Evolutionary conservation across 2,329 filamentous ascomycete species (phyloP).

Genomic region (Rutstroemia sp.): DNA sequence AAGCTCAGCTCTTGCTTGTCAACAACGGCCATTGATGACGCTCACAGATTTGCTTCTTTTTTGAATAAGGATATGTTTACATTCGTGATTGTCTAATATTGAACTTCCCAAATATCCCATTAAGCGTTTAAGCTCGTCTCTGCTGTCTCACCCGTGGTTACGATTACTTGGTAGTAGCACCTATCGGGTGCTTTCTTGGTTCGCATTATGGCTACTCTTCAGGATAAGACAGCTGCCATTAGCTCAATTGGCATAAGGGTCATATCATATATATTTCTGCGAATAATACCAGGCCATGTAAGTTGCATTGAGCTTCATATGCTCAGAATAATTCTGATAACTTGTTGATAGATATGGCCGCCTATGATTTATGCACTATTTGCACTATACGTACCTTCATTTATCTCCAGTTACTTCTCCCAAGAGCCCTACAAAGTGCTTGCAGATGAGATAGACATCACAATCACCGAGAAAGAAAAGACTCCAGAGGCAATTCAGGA

Average conservation of each 20-base stretch:
- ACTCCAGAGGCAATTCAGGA: no score
- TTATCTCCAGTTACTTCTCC: constrained; percentile 49
- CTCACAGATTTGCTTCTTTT: no score
- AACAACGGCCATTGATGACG: no score
- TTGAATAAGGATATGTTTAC: no score
- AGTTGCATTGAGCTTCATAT: constrained; percentile 11
- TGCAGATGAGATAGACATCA: constrained; percentile 50
- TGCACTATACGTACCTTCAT: constrained; percentile 58
- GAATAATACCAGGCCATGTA: constrained; percentile 41
- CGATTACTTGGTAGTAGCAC: not conserved
- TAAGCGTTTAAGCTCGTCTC: not conserved
- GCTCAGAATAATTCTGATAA: not conserved
- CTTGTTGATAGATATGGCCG: constrained; percentile 29
- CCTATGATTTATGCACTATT: constrained; percentile 51
- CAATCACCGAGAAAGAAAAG: constrained; percentile 40
- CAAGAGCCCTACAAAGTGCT: constrained; percentile 51
- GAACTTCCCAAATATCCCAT: no score
- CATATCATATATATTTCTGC: constrained; percentile 49
- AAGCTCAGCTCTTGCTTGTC: no score
- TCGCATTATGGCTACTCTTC: not conserved
- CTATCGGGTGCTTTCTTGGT: not conserved
- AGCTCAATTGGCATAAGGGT: constrained; percentile 45
- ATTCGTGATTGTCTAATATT: no score
- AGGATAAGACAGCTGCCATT: constrained; percentile 22
- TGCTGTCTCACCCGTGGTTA: not conserved